Base-by-base conservation (phyloP, 2,329 filamentous ascomycete genomes). In the Grosmannia penicillata region DNA sequence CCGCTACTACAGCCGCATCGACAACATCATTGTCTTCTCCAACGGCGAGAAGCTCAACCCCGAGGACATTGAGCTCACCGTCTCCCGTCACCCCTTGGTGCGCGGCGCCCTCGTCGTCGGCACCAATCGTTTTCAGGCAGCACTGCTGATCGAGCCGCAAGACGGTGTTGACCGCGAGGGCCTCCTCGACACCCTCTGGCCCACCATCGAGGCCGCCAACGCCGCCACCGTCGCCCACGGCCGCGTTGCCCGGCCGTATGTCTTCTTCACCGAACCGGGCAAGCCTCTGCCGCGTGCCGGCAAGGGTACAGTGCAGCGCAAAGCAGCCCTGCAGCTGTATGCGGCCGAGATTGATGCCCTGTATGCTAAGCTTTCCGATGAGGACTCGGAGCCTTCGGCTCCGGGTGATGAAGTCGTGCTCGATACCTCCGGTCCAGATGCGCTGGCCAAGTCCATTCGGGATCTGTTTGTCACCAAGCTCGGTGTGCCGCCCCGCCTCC, bases 31-130 rank as follows among this genome's bases (percentile, higher is more conserved):
- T 14, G 64, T 70, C 13, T 60, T 71, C 26, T 61, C 58, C 2
- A 68, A 62, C 33, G 66, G 65, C 22, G 63, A 68, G 51, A 70
- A 70, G 48, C 46, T 69, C 7, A 70, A 71, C 43, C 63, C 64
- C 0, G 50, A 62, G 4, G 56, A 53, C 3, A 61, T 68, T 25
- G 65, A 69, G 43, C 45, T 50, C 0, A 55, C 53, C 13, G 48
- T 70, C 3, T 42, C 47, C 7, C 50, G 49, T 10, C 62, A 67
- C 32, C 56, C 60, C 0, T 44, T 51, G 1, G 45, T 70, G 25
- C 56, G 54, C 10, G 58, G 58, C 2, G 62, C 59, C 0, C 9
- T 69, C 1, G 61, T 70, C 1, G 61, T 68, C 0, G 68, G 68
- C 4, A 46, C 56, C 14, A 55, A 59, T 31, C 52, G 48, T 3